These are phyloP conservation scores for Botrytis cinerea DNA, from an alignment of 2,329 filamentous ascomycete genomes.

Conservation along the genomic window DNA sequence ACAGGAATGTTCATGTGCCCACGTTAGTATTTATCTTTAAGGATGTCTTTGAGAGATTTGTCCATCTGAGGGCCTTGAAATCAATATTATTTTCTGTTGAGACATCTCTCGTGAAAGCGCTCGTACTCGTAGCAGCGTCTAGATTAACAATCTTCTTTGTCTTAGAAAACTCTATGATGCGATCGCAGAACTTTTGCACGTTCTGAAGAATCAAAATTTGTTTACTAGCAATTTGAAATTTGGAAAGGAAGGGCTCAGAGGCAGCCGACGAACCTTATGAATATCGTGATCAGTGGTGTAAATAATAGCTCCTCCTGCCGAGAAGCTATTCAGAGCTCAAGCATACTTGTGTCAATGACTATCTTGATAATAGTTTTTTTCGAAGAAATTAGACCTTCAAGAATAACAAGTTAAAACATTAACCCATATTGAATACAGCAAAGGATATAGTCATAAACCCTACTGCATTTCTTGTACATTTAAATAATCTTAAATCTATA, in stretches of 20 bases:
- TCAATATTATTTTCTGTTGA: slow-evolving; percentile 3
- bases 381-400: slow-evolving; percentile 34
- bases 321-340: slow-evolving; percentile 25
- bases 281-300: slow-evolving; percentile 22
- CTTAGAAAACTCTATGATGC: background rate
- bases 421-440: too few relatives aligned
- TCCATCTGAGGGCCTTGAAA: background rate
- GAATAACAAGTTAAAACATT: too few relatives aligned
- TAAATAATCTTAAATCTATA: slow-evolving; percentile 26
- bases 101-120: slow-evolving; percentile 16
- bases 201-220: background rate
- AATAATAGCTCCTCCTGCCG: slow-evolving; percentile 21
- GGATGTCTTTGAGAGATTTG: background rate
- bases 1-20: background rate
- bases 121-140: slow-evolving; percentile 20
- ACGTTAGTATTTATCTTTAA: background rate
- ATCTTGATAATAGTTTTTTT: slow-evolving; percentile 30
- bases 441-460: background rate
- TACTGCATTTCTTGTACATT: slow-evolving; percentile 31
- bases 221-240: slow-evolving; percentile 30
- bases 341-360: slow-evolving; percentile 32
- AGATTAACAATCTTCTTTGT: slow-evolving; percentile 13
- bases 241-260: slow-evolving; percentile 38
- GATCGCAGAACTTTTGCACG: slow-evolving; percentile 22
- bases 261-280: slow-evolving; percentile 25